Conservation (phyloP, 768 basidiomycete species). For the Tricholoma matsutake region DNA sequence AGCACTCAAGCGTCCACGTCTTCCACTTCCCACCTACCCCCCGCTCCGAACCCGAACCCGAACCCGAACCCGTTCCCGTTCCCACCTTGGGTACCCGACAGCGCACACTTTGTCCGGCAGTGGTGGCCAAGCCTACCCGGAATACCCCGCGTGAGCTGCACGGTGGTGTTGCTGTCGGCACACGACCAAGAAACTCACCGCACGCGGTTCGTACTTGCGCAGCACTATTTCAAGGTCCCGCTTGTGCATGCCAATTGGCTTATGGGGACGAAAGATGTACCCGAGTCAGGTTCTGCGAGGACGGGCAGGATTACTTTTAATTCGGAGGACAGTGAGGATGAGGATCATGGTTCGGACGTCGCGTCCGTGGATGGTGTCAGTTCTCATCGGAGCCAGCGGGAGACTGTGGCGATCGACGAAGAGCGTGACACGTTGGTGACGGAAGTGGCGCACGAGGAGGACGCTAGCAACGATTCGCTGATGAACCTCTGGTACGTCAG, state of each 20-base stretch:
- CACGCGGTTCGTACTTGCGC: conserved; percentile 63
- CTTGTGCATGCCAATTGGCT: conserved; percentile 37
- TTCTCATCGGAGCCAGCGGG: neutral
- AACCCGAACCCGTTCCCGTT: conserved; percentile 59
- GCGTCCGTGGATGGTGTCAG: neutral
- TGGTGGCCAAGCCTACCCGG: conserved; percentile 73
- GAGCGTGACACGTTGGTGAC: conserved; percentile 14
- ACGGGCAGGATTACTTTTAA: neutral
- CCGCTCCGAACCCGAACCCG: neutral
- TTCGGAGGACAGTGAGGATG: neutral
- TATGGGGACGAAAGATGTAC: neutral
- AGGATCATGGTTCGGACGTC: neutral
- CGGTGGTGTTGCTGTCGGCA: conserved; percentile 63
- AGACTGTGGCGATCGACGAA: conserved; percentile 1
- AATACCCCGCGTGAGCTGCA: conserved; percentile 67
- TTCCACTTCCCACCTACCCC: neutral
- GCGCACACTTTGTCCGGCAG: conserved; percentile 74
- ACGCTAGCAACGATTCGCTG: conserved; percentile 46
- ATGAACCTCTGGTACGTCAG: conserved; percentile 72
- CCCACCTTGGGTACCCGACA: conserved; percentile 69
- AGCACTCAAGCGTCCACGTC: conserved; percentile 7
- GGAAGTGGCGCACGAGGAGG: conserved; percentile 12
- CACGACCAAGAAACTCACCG: conserved; percentile 60
- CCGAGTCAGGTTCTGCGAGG: conserved; percentile 8
- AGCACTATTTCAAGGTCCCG: conserved; percentile 75